Percentiles rank a stretch among this genome's conserved stretches.
phyloP scores from a whole-genome alignment of 2,329 filamentous ascomycete species.

The Fusarium anthophilum region DNA sequence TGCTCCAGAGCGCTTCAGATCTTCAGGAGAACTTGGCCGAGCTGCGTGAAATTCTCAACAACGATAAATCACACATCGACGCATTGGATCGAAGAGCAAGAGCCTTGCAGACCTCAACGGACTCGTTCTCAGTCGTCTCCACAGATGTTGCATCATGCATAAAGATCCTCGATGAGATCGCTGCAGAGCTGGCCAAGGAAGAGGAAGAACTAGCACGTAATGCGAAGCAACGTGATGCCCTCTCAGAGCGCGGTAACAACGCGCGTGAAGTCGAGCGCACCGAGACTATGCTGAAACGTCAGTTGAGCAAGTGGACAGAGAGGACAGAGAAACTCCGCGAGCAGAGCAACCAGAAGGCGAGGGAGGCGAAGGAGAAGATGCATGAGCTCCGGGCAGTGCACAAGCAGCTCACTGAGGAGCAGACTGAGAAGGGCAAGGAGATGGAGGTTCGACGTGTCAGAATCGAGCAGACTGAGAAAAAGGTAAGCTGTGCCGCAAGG shows the following conservation, averaged over 20 bases:
- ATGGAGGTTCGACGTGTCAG: slow-evolving; percentile 92
- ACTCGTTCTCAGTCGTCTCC: slow-evolving; percentile 86
- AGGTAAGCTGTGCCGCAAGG: slow-evolving; percentile 64
- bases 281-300: slow-evolving; percentile 83
- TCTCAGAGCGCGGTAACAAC: slow-evolving; percentile 88
- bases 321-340: slow-evolving; percentile 85
- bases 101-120: slow-evolving; percentile 88
- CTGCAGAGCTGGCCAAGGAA: slow-evolving; percentile 85
- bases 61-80: slow-evolving; percentile 87
- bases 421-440: slow-evolving; percentile 85
- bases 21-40: slow-evolving; percentile 86
- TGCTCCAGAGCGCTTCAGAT: slow-evolving; percentile 84
- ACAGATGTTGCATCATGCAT: slow-evolving; percentile 89
- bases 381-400: slow-evolving; percentile 86
- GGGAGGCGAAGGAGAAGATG: slow-evolving; percentile 86
- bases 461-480: slow-evolving; percentile 98
- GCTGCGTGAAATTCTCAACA: slow-evolving; percentile 78
- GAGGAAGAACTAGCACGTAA: slow-evolving; percentile 89
- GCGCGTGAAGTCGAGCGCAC: slow-evolving; percentile 91
- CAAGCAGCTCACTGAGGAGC: slow-evolving; percentile 82
- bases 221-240: slow-evolving; percentile 82
- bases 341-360: slow-evolving; percentile 82
- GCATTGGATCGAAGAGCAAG: slow-evolving; percentile 86
- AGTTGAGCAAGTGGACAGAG: slow-evolving; percentile 86
- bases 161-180: slow-evolving; percentile 88